Base-by-base conservation (phyloP, 495 filamentous ascomycete species). In the Aspergillus affinis region DNA sequence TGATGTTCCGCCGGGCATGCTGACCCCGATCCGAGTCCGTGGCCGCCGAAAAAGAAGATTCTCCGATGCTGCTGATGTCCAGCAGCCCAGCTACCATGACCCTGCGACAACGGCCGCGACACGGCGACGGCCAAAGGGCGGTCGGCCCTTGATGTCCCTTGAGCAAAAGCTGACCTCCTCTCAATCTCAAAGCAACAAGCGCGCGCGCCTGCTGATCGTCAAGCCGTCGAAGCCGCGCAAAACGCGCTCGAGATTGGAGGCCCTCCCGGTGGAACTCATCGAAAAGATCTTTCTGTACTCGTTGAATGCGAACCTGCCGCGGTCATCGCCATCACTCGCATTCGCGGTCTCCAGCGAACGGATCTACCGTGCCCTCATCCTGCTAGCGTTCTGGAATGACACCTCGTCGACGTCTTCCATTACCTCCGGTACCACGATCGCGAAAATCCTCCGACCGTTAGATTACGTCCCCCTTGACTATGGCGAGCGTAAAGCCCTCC, bases 201-300 rank as follows among this genome's bases (percentile, higher is more conserved):
- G 63, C 29, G 27, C 54, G 9, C 61, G 62, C 19, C 58, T 61
- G 5, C 50, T 65, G 45, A 47, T 49, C 46, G 58, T 58, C 20
- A 67, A 61, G 18, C 57, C 63, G 20, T 19, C 47, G 15, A 59
- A 41, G 13, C 47, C 52, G 4, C 60, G 59, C 46, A 68, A 58
- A 51, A 65, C 62, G 6, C 63, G 61, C 7, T 79, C 78, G 6
- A 58, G 55, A 18, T 69, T 86, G 6, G 84, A 86, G 62, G 61
- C 63, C 12, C 68, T 86, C 1, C 84, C 82, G 1, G 74, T 75
- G 2, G 84, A 86, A 60, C 55, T 86, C 9, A 68, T 86, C 32
- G 78, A 84, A 64, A 66, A 72, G 52, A 81, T 86, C 36, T 85
- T 84, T 51, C 69, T 84, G 17, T 68, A 79, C 50, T 72, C 77